phyloP scores from a whole-genome alignment of 257 asterid species.

The Penstemon newberryi region DNA sequence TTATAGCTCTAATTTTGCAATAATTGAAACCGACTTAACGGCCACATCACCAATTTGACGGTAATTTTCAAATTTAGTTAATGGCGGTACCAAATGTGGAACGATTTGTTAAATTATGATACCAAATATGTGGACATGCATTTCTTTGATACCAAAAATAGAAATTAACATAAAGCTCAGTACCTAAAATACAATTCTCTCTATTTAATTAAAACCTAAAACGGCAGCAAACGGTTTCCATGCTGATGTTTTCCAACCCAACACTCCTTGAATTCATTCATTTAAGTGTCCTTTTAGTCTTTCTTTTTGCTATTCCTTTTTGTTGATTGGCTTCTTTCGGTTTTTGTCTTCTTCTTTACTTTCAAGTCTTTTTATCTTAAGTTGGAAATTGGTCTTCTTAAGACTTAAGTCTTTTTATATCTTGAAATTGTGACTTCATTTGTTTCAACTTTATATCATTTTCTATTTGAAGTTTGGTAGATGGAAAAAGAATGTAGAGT shows the following conservation, averaged over 20 bases:
- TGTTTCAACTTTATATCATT: neutral
- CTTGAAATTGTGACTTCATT: neutral
- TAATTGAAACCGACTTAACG: too few relatives aligned
- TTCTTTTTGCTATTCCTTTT: slow-evolving; percentile 16
- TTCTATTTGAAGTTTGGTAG: neutral
- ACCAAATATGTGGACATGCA: too few relatives aligned
- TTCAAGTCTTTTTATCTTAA: slow-evolving; percentile 1
- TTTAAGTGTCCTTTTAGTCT: slow-evolving; percentile 1
- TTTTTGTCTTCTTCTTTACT: slow-evolving; percentile 17
- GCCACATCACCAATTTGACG: too few relatives aligned
- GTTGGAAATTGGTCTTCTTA: slow-evolving; percentile 9
- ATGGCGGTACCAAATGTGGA: too few relatives aligned
- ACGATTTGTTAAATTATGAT: too few relatives aligned
- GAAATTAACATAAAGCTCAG: too few relatives aligned
- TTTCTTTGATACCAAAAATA: too few relatives aligned
- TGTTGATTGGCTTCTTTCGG: slow-evolving; percentile 13
- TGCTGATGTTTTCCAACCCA: neutral
- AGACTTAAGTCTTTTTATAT: neutral
- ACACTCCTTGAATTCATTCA: slow-evolving; percentile 8
- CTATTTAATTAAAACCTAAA: slow-evolving; percentile 2
- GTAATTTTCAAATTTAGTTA: too few relatives aligned
- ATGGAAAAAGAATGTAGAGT: neutral
- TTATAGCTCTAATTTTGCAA: too few relatives aligned
- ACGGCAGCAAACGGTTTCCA: slow-evolving; percentile 31
- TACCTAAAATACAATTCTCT: too few relatives aligned